Evolutionary conservation across 2,329 filamentous ascomycete species (phyloP).

Genomic region (Myriangium duriaei): DNA sequence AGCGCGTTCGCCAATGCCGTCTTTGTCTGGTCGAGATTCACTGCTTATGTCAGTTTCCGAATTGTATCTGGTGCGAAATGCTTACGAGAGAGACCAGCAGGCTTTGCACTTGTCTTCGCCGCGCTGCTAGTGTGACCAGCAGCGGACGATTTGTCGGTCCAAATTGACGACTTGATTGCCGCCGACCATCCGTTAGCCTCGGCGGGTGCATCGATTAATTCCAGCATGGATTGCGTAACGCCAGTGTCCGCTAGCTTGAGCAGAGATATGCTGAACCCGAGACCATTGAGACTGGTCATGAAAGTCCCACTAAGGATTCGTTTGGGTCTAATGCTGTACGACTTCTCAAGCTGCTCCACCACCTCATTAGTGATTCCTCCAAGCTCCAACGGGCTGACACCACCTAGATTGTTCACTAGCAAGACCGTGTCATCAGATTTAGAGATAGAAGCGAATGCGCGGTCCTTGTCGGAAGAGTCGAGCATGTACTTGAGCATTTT

Average conservation of each 20-base stretch:
- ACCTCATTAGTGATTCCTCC: conserved; percentile 60
- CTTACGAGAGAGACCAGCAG: conserved; percentile 42
- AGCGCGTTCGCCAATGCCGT: conserved; percentile 44
- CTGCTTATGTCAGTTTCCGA: conserved; percentile 17
- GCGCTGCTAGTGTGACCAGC: conserved; percentile 27
- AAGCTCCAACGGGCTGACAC: conserved; percentile 59
- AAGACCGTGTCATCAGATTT: conserved; percentile 52
- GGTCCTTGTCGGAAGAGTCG: conserved; percentile 50
- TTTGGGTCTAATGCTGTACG: conserved; percentile 48
- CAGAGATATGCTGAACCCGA: conserved; percentile 58
- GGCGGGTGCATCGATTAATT: conserved; percentile 54
- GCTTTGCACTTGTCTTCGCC: conserved; percentile 26
- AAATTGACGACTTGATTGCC: conserved; percentile 45
- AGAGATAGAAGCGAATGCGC: conserved; percentile 55
- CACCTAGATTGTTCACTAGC: conserved; percentile 64
- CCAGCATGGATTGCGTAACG: conserved; percentile 49
- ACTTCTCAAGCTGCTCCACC: conserved; percentile 44
- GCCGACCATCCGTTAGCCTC: conserved; percentile 57
- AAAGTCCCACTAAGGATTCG: conserved; percentile 54
- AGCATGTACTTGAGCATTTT: conserved; percentile 55
- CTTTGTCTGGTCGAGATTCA: conserved; percentile 41
- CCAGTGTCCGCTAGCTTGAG: conserved; percentile 51
- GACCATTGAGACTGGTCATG: conserved; percentile 59
- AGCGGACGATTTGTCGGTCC: conserved; percentile 37
- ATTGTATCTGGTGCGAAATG: conserved; percentile 2